These are phyloP conservation scores for Gonapodya prolifera DNA, from an alignment of 192 early-diverging fungal species.

Conservation along the genomic window DNA sequence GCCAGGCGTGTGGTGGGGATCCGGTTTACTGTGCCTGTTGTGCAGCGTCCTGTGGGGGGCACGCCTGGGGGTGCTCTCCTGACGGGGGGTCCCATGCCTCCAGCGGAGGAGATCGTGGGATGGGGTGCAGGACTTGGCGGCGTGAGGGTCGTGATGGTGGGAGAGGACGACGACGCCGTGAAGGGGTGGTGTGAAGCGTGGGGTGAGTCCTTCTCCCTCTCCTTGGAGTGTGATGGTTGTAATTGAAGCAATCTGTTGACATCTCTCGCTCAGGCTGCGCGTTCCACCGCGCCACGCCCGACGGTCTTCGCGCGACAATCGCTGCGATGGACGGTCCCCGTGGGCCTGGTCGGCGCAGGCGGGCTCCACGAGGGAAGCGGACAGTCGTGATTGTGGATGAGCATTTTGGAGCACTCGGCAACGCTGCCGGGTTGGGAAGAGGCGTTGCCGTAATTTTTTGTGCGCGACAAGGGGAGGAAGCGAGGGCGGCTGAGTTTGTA, in stretches of 20 bases:
- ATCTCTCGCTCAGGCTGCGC: neutral
- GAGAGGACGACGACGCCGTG: neutral
- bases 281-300: neutral
- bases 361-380: neutral
- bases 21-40: neutral
- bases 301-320: neutral
- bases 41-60: neutral
- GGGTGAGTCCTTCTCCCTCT: neutral
- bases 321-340: neutral
- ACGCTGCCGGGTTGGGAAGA: neutral
- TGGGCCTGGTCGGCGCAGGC: neutral
- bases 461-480: neutral
- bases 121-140: neutral
- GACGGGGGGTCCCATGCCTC: neutral
- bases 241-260: too few relatives aligned
- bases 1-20: too few relatives aligned
- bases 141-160: neutral
- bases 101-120: neutral
- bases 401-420: neutral
- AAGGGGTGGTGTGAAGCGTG: neutral
- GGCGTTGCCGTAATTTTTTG: neutral
- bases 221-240: too few relatives aligned
- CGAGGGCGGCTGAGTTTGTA: neutral
- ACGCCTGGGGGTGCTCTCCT: neutral
- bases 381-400: neutral